Evolutionary conservation across 2,329 filamentous ascomycete species (phyloP), one percentile per base, ranked within the genome.

Genomic region (Amauroascus verrucosus): DNA sequence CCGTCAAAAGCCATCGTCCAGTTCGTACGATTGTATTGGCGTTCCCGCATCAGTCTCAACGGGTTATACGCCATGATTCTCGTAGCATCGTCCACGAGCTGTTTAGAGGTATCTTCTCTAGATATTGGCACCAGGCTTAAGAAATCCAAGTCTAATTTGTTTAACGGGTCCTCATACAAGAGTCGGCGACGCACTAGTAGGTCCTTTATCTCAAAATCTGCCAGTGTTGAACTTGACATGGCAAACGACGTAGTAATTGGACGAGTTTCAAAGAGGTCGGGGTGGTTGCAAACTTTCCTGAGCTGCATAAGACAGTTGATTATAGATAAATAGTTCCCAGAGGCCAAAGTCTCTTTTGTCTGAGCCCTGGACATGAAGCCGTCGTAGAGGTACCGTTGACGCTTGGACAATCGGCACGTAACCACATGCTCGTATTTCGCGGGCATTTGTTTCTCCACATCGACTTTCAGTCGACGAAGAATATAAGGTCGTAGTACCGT

Each of bases 361-460:
- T 95, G 88, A 2, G 85, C 85, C 53, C 90, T 83, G 32, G 88
- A 88, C 72, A 98, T 82, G 69, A 97, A 98, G 1, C 91, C 91
- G 70, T 98, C 93, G 64, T 98, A 98, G 7, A 98, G 75, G 69
- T 95, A 93, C 41, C 93, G 83, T 66, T 98, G 93, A 22, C 93
- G 84, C 67, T 97, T 96, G 6, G 91, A 97, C 3, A 98, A 76
- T 43, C 91, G 86, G 68, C 93, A 98, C 64, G 95, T 90, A 59
- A 97, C 87, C 18, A 98, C 89, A 64, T 96, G 90, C 68, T 98
- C 94, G 64, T 95, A 95, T 68, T 98, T 98, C 57, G 82, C 90
- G 0, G 94, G 93, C 87, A 98, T 95, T 67, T 98, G 93, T 72
- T 97, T 96, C 72, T 98, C 94, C 5, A 98, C 93, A 64, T 98